phyloP scores from a whole-genome alignment of 441 rosid genomes.

The Gossypium lobatum region DNA sequence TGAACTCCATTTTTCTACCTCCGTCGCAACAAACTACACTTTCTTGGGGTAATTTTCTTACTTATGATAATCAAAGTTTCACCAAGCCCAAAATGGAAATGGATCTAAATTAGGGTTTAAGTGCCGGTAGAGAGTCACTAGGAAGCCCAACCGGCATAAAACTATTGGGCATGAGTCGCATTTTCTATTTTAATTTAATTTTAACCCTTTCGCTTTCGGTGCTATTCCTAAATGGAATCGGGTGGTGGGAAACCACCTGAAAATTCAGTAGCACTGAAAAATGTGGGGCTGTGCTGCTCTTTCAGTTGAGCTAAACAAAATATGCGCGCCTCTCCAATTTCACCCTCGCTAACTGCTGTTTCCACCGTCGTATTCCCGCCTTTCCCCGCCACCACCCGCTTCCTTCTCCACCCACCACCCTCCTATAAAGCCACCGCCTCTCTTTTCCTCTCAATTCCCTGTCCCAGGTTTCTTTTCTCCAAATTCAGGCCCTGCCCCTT shows the following conservation, averaged over 20 bases:
- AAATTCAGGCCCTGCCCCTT: not conserved
- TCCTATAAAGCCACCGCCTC: not conserved
- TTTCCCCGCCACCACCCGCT: not conserved
- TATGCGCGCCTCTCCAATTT: not conserved
- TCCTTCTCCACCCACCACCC: not conserved
- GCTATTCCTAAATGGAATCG: not conserved
- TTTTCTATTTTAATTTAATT: not conserved
- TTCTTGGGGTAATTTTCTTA: too few species aligned
- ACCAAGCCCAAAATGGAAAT: not conserved
- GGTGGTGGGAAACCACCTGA: not conserved
- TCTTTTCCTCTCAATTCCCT: not conserved
- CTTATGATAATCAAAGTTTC: too few species aligned
- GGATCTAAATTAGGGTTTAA: not conserved
- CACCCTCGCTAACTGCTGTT: not conserved
- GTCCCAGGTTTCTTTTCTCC: not conserved
- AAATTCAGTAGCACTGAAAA: not conserved
- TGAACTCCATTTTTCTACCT: too few species aligned
- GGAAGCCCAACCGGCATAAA: not conserved
- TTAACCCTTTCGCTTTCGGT: not conserved
- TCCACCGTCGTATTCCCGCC: not conserved
- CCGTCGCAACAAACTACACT: too few species aligned
- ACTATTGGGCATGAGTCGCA: not conserved
- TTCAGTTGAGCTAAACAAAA: conserved; percentile 6
- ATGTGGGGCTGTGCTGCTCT: conserved; percentile 7
- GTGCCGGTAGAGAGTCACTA: not conserved